These are phyloP conservation scores for Ceratocystis papillata DNA, from an alignment of 2,329 filamentous ascomycete genomes.

Conservation along the genomic window DNA sequence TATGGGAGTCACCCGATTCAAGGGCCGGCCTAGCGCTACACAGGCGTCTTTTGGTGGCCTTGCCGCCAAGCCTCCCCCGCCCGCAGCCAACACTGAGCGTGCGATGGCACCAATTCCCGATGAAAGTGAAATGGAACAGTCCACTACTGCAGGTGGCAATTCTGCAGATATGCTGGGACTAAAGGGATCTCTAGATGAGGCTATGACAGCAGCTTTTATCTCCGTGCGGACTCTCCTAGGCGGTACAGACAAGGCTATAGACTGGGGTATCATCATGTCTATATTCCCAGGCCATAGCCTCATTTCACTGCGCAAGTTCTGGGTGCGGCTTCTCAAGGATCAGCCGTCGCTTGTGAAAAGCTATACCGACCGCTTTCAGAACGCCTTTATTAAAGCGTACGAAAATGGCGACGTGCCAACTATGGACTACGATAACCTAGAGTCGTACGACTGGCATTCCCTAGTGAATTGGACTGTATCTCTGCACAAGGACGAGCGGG, in stretches of 20 bases:
- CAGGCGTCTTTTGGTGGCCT: slow-evolving; percentile 16
- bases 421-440: slow-evolving; percentile 52
- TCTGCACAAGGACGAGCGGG: slow-evolving; percentile 30
- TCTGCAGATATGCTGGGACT: not conserved
- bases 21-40: slow-evolving; percentile 22
- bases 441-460: slow-evolving; percentile 56
- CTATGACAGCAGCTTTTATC: slow-evolving; percentile 46
- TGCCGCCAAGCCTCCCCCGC: slow-evolving; percentile 12
- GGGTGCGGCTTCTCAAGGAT: slow-evolving; percentile 40
- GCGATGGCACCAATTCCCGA: slow-evolving; percentile 21
- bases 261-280: slow-evolving; percentile 49
- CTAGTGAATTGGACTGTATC: slow-evolving; percentile 57
- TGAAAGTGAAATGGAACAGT: not conserved
- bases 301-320: slow-evolving; percentile 44
- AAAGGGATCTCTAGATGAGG: slow-evolving; percentile 23
- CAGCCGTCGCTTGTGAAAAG: slow-evolving; percentile 22
- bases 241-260: slow-evolving; percentile 47
- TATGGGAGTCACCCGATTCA: slow-evolving; percentile 17
- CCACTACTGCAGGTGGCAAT: not conserved
- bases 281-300: slow-evolving; percentile 46
- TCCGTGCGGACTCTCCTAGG: slow-evolving; percentile 49
- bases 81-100: slow-evolving; percentile 22
- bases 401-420: slow-evolving; percentile 48
- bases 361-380: slow-evolving; percentile 51
- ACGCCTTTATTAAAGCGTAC: slow-evolving; percentile 55